A percentile compares a stretch with the other conserved stretches of the same genome.
Evolutionary conservation across 805 yeast genomes (phyloP).

Genomic region (Candida mattraensis): DNA sequence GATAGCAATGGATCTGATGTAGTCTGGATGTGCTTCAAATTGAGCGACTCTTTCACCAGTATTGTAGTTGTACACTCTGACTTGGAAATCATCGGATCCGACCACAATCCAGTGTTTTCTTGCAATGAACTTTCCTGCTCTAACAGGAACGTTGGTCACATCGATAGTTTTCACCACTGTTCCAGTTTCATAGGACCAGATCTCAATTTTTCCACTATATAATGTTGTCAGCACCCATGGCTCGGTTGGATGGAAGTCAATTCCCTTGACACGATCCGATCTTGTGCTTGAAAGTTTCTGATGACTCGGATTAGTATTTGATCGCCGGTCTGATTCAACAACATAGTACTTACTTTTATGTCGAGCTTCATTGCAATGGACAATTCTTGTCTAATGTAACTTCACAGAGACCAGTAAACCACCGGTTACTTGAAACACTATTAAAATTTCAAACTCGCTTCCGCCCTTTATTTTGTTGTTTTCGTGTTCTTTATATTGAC

Average conservation of each 20-base stretch:
- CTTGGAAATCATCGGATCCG: constrained; percentile 93
- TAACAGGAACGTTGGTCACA: constrained; percentile 93
- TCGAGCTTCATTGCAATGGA: constrained; percentile 45
- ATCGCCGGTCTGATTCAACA: background rate
- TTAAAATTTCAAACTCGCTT: constrained; percentile 1
- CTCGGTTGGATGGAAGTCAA: constrained; percentile 96
- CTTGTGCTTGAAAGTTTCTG: constrained; percentile 85
- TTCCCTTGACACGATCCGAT: constrained; percentile 95
- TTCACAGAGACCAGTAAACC: background rate
- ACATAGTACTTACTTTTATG: constrained; percentile 39
- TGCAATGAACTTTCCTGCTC: constrained; percentile 93
- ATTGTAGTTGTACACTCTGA: constrained; percentile 91
- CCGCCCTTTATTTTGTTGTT: constrained; percentile 5
- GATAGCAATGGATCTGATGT: constrained; percentile 88
- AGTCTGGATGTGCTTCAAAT: constrained; percentile 98
- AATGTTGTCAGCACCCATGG: constrained; percentile 95
- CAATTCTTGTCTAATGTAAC: background rate
- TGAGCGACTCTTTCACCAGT: constrained; percentile 93
- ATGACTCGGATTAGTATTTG: constrained; percentile 7
- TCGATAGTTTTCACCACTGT: constrained; percentile 84
- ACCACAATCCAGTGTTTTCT: constrained; percentile 96
- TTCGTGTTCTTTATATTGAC: constrained; percentile 16
- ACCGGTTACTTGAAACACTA: background rate
- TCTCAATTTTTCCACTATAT: constrained; percentile 86
- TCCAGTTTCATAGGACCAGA: constrained; percentile 90